Evolutionary conservation across 345 rosid species (phyloP).

Genomic region (Syzygium aqueum): DNA sequence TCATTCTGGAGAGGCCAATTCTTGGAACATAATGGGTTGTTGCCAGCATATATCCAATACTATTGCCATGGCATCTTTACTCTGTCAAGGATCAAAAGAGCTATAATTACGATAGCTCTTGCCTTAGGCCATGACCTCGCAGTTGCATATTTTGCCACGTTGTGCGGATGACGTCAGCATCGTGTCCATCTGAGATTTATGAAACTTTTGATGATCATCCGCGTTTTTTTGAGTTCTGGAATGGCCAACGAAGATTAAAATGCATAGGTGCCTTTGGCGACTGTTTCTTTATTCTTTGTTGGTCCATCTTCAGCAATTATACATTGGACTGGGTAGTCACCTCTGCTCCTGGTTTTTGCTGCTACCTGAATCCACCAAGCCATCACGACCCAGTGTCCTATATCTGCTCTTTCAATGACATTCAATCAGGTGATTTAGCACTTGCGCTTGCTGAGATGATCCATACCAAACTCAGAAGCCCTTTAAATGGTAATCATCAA

Average conservation of each 20-base stretch:
- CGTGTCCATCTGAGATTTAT: background rate
- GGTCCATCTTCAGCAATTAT: too few species aligned
- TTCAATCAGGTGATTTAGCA: too few species aligned
- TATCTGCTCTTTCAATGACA: too few species aligned
- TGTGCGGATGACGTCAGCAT: background rate
- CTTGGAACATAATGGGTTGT: background rate
- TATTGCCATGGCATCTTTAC: background rate
- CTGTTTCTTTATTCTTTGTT: too few species aligned
- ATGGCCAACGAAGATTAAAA: too few species aligned
- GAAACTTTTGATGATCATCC: background rate
- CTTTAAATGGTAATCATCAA: background rate
- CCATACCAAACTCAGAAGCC: background rate
- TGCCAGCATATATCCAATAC: background rate
- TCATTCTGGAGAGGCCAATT: background rate
- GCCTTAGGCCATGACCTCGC: background rate
- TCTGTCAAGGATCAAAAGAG: background rate
- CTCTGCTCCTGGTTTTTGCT: too few species aligned
- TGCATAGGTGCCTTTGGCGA: too few species aligned
- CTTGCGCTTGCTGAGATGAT: background rate
- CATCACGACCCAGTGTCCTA: too few species aligned
- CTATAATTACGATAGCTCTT: background rate
- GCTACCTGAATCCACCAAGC: too few species aligned
- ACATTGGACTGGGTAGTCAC: too few species aligned
- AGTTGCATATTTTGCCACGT: background rate
- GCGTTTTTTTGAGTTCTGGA: too few species aligned